These are phyloP conservation scores for Fragilariopsis cylindrus DNA, from an alignment of 108 stramenopile genomes.

Conservation along the genomic window DNA sequence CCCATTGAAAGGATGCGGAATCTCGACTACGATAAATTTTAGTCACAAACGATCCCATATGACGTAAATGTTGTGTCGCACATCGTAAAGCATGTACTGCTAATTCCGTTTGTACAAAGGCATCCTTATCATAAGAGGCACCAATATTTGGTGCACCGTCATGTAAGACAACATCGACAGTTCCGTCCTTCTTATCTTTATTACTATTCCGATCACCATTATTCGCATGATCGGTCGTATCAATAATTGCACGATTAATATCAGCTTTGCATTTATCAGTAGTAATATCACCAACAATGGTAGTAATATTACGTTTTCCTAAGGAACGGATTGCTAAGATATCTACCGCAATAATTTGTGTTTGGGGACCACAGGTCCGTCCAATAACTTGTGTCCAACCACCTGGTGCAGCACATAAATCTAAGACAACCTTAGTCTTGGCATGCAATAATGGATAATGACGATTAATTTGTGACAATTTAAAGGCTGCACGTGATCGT, in stretches of 20 bases:
- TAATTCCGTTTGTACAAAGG: slow-evolving; percentile 98
- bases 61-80: slow-evolving; percentile 90
- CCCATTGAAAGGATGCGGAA: slow-evolving; percentile 97
- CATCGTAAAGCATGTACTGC: slow-evolving; percentile 94
- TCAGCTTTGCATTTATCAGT: slow-evolving; percentile 92
- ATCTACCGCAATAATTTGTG: slow-evolving; percentile 95
- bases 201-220: not conserved
- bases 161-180: slow-evolving; percentile 95
- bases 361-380: slow-evolving; percentile 47
- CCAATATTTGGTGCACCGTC: slow-evolving; percentile 99
- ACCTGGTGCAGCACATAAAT: slow-evolving; percentile 99
- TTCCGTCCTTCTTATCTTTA: slow-evolving; percentile 9
- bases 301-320: slow-evolving; percentile 73
- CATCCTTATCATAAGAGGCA: slow-evolving; percentile 94
- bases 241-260: slow-evolving; percentile 66
- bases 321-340: slow-evolving; percentile 93
- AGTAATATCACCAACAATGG: slow-evolving; percentile 96
- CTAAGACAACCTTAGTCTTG: slow-evolving; percentile 85
- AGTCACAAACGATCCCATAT: slow-evolving; percentile 92
- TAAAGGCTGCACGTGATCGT: slow-evolving; percentile 95
- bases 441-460: slow-evolving; percentile 85
- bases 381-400: slow-evolving; percentile 98
- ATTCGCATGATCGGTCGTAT: not conserved
- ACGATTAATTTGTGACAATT: slow-evolving; percentile 98
- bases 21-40: slow-evolving; percentile 97